Percentiles rank a stretch among this genome's conserved stretches.
Conservation (phyloP, 1,139 yeast species). For the Candida dubliniensis region DNA sequence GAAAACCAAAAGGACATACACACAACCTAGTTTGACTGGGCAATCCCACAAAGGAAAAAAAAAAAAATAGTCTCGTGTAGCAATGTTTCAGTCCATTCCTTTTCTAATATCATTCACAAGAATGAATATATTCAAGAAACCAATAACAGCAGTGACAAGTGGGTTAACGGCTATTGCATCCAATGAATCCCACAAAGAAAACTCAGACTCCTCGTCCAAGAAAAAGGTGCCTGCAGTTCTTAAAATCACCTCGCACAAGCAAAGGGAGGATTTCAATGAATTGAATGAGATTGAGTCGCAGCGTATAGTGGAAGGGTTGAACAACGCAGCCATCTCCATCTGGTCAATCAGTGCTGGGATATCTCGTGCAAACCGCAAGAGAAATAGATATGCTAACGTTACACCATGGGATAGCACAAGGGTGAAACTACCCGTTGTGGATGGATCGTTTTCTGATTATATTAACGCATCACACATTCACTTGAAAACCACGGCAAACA, state of each 20-base stretch:
- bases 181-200: conserved; percentile 4
- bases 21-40: no score
- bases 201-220: background rate
- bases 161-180: conserved; percentile 1
- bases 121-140: conserved; percentile 13
- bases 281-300: conserved; percentile 19
- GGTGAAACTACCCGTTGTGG: conserved; percentile 28
- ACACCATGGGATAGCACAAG: conserved; percentile 43
- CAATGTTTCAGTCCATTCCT: conserved; percentile 3
- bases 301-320: conserved; percentile 19
- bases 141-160: conserved; percentile 4
- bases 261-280: conserved; percentile 16
- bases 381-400: conserved; percentile 45
- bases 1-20: background rate
- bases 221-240: conserved; percentile 2
- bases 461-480: conserved; percentile 44
- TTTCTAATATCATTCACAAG: conserved; percentile 4
- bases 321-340: conserved; percentile 16
- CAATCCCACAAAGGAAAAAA: background rate
- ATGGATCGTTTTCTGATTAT: conserved; percentile 26
- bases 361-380: conserved; percentile 16
- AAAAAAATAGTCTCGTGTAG: background rate
- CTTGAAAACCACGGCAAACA: conserved; percentile 6
- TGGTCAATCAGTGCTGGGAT: conserved; percentile 28
- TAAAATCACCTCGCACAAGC: conserved; percentile 9